Evolutionary conservation across 805 yeast species (phyloP).

Genomic region (Sugiyamaella marilandica): DNA sequence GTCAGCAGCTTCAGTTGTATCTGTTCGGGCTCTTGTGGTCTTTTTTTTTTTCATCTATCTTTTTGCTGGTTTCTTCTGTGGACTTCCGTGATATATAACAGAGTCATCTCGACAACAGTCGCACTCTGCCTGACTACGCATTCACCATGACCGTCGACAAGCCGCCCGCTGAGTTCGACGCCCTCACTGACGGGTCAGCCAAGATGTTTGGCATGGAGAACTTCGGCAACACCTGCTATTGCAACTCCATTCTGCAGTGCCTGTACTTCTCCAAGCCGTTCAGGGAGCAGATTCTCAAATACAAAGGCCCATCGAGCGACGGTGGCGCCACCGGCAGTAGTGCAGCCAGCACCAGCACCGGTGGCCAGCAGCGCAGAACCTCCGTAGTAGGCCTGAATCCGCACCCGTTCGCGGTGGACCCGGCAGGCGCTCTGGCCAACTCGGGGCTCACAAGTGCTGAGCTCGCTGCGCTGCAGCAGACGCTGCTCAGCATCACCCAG

Average conservation of each 20-base stretch:
- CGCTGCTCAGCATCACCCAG: background rate
- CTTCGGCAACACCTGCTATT: conserved; percentile 74
- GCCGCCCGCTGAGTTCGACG: conserved; percentile 14
- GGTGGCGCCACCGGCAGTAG: conserved; percentile 30
- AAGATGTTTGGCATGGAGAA: conserved; percentile 42
- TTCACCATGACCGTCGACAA: conserved; percentile 14
- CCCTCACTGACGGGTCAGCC: conserved; percentile 24
- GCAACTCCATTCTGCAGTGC: conserved; percentile 89
- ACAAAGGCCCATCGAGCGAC: conserved; percentile 23
- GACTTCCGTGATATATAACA: too few species aligned
- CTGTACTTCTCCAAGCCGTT: conserved; percentile 70
- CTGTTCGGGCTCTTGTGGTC: too few species aligned
- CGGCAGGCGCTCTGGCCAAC: conserved; percentile 18
- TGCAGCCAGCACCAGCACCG: conserved; percentile 1
- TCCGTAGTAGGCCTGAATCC: conserved; percentile 31
- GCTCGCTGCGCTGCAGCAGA: conserved; percentile 9
- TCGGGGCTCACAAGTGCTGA: conserved; percentile 6
- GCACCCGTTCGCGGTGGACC: conserved; percentile 32
- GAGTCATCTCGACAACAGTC: background rate
- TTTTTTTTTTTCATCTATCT: too few species aligned
- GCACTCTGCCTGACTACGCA: background rate
- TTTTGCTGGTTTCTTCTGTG: background rate
- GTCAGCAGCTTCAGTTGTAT: background rate
- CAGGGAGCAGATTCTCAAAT: conserved; percentile 50
- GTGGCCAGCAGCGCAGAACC: conserved; percentile 31